A percentile compares a stretch with the other conserved stretches of the same genome.
Conservation (phyloP, 2,329 filamentous ascomycete genomes). For the Neodidymelliopsis sp. region DNA sequence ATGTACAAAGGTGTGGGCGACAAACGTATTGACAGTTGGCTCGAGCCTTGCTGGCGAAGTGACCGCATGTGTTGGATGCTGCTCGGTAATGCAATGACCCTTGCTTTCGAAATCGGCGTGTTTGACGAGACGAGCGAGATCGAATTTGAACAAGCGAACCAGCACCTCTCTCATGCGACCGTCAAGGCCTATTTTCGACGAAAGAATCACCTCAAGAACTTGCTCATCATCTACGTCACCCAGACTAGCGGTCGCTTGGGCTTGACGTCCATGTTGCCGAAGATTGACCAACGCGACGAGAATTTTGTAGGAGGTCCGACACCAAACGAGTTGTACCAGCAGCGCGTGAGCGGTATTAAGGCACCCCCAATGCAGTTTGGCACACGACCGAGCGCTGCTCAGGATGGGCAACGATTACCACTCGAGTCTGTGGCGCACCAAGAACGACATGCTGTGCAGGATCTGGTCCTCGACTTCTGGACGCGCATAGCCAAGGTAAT, state of each 20-base stretch:
- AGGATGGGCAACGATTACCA: slow-evolving; percentile 45
- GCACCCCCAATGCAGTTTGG: slow-evolving; percentile 46
- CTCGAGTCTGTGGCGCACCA: slow-evolving; percentile 47
- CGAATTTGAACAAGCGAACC: slow-evolving; percentile 56
- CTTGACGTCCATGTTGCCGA: slow-evolving; percentile 90
- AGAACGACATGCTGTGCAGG: slow-evolving; percentile 54
- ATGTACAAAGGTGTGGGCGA: slow-evolving; percentile 72
- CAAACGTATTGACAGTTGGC: slow-evolving; percentile 89
- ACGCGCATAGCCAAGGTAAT: slow-evolving; percentile 91
- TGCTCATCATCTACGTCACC: slow-evolving; percentile 89
- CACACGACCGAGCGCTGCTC: slow-evolving; percentile 32
- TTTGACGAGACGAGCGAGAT: slow-evolving; percentile 88
- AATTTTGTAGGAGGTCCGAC: slow-evolving; percentile 35
- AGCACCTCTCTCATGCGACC: slow-evolving; percentile 57
- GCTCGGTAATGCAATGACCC: slow-evolving; percentile 84
- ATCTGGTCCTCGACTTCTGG: slow-evolving; percentile 81
- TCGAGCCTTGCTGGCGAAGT: slow-evolving; percentile 89
- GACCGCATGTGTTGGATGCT: slow-evolving; percentile 99
- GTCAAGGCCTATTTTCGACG: slow-evolving; percentile 80
- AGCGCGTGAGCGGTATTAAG: slow-evolving; percentile 46
- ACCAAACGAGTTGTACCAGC: slow-evolving; percentile 45
- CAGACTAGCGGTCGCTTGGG: slow-evolving; percentile 93
- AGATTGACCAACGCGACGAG: slow-evolving; percentile 41
- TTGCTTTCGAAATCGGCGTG: slow-evolving; percentile 93
- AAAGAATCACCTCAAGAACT: slow-evolving; percentile 80